These are phyloP conservation scores for Suaeda aralocaspica DNA, from an alignment of 148 eudicot genomes.

Conservation along the genomic window DNA sequence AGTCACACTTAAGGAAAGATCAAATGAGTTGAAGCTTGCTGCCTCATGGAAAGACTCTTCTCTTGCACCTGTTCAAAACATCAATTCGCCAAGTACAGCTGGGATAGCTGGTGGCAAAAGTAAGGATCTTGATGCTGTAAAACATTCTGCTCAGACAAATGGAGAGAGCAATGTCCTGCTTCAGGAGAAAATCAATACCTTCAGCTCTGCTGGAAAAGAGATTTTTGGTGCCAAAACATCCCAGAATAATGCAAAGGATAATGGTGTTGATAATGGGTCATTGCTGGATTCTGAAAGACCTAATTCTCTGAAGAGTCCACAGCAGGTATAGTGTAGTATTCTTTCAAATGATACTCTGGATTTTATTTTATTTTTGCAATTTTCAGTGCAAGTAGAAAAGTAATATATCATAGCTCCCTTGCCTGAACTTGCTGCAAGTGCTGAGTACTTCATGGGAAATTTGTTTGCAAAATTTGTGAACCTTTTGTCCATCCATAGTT, in stretches of 20 bases:
- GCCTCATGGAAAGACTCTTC: constrained; percentile 46
- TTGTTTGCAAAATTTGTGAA: too few relatives aligned
- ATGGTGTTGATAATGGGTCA: constrained; percentile 21
- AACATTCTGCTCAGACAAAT: constrained; percentile 23
- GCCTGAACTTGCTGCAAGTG: background rate
- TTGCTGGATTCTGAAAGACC: constrained; percentile 24
- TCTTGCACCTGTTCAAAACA: constrained; percentile 22
- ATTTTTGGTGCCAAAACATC: constrained; percentile 34
- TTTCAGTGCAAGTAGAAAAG: background rate
- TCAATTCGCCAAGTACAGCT: constrained; percentile 12
- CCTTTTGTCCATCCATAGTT: background rate
- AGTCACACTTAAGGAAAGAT: constrained; percentile 56
- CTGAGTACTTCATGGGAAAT: background rate
- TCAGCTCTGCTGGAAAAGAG: constrained; percentile 29
- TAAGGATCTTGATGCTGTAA: background rate
- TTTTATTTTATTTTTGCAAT: background rate
- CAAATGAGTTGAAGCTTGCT: constrained; percentile 62
- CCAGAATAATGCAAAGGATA: constrained; percentile 14
- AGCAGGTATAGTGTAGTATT: constrained; percentile 38
- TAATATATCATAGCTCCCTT: background rate
- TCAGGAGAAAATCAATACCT: constrained; percentile 30
- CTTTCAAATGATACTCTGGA: background rate
- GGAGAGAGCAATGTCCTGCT: constrained; percentile 26
- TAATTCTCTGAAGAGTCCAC: constrained; percentile 26
- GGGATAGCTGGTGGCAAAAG: constrained; percentile 17